phyloP scores from a whole-genome alignment of 306 rosid species.

The Datisca glomerata region DNA sequence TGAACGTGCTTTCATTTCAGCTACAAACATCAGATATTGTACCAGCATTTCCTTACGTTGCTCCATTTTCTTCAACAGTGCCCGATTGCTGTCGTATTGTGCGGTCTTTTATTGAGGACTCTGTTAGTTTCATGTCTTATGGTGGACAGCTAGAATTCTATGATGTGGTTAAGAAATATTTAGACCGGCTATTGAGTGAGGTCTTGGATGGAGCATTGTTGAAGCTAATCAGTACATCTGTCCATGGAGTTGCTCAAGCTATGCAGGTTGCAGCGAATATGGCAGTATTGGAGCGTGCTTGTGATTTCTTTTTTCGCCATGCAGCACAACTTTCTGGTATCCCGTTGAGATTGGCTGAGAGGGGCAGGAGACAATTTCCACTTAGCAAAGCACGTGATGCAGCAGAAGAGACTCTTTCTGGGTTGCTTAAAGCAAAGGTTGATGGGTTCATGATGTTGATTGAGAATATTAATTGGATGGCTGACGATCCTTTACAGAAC shows the following conservation, averaged over 20 bases:
- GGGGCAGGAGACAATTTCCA: constrained; percentile 84
- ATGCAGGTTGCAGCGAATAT: constrained; percentile 97
- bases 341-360: constrained; percentile 85
- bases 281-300: constrained; percentile 94
- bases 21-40: constrained; percentile 68
- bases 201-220: constrained; percentile 65
- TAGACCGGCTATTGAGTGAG: constrained; percentile 73
- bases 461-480: constrained; percentile 82
- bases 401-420: constrained; percentile 57
- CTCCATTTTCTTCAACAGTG: constrained; percentile 86
- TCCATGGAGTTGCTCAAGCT: constrained; percentile 77
- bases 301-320: constrained; percentile 93
- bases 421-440: constrained; percentile 43
- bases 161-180: constrained; percentile 83
- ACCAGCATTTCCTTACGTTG: constrained; percentile 89
- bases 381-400: constrained; percentile 83
- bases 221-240: constrained; percentile 65
- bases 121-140: constrained; percentile 94
- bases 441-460: constrained; percentile 77
- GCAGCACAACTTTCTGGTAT: constrained; percentile 97
- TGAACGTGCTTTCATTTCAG: constrained; percentile 98
- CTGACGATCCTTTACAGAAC: constrained; percentile 56
- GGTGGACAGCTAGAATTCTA: constrained; percentile 97
- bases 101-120: constrained; percentile 91
- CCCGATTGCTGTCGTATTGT: constrained; percentile 98